Evolutionary conservation across 805 yeast genomes (phyloP).

Genomic region (Jamesozyma rosinii): DNA sequence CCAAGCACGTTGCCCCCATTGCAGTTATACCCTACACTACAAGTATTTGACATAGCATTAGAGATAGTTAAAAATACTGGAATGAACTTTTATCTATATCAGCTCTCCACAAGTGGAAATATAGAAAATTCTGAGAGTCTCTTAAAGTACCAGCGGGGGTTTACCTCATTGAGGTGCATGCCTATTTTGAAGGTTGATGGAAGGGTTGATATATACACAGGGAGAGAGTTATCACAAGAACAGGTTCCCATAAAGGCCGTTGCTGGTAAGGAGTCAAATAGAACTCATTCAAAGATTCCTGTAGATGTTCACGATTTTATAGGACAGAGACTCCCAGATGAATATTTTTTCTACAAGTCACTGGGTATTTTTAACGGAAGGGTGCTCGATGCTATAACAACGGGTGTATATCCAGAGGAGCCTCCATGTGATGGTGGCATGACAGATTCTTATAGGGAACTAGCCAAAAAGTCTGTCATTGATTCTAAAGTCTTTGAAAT

Average conservation of each 20-base stretch:
- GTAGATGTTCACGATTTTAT: constrained; percentile 72
- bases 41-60: constrained; percentile 30
- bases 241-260: background rate
- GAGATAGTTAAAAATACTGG: constrained; percentile 35
- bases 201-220: constrained; percentile 45
- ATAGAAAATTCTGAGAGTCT: constrained; percentile 26
- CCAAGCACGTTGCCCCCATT: constrained; percentile 48
- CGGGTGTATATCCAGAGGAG: constrained; percentile 52
- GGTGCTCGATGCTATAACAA: constrained; percentile 55
- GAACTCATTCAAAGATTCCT: constrained; percentile 37
- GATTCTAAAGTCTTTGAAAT: constrained; percentile 49
- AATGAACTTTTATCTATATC: constrained; percentile 39
- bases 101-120: constrained; percentile 32
- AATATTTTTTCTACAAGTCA: constrained; percentile 69
- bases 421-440: constrained; percentile 58
- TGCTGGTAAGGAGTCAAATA: background rate
- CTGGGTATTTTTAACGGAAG: constrained; percentile 55
- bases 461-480: constrained; percentile 41
- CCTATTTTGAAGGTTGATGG: constrained; percentile 69
- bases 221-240: background rate
- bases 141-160: constrained; percentile 54
- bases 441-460: constrained; percentile 45
- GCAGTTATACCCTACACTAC: constrained; percentile 25
- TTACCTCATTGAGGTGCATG: constrained; percentile 55
- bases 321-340: constrained; percentile 80